Base-by-base conservation (phyloP, 2,329 filamentous ascomycete species). In the Leptographium wingfieldii region DNA sequence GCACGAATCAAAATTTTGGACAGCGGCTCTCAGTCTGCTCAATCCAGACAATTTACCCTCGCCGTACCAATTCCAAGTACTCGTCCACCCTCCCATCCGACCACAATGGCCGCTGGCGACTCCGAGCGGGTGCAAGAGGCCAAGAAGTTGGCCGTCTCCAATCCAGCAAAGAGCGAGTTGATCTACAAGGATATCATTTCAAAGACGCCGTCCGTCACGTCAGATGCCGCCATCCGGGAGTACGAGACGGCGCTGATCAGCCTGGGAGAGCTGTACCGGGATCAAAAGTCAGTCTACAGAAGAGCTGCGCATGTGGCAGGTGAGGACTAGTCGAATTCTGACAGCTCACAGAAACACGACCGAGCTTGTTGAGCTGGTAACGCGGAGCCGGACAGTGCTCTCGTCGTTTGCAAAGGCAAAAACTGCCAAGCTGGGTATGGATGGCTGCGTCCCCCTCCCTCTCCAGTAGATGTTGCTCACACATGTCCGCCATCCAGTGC, bases 371-470 rank as follows among this genome's bases (percentile, higher is more conserved):
- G 86, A 91, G 68, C 82, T 99, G 66, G 87, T 99, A 68, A 92
- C 87, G 70, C 89, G 90, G 73, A 96, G 91, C 74, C 85, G 92
- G 70, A 88, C 88, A 65, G 88, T 94, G 53, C 85, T 99, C 65
- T 96, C 92, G 61, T 94, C 90, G 65, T 97, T 99, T 73, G 94
- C 94, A 65, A 96, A 97, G 80, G 94, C 95, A 64, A 99, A 99
- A 83, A 97, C 94, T 38, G 90, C 94, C 60, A 99, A 99, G 77
- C 80, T 99, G 64, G 90, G 94, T 97, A 85, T 65, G 86, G 38
- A 14, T 40, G 38, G 12, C 22, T n/a, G 19, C 19, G 22, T 7
- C 12, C 11, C 25, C 31, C 55, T 35, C 25, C 29, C n/a, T 57
- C 52, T 48, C 57, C 54, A 40, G 48, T 54, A 56, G 48, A 51